phyloP scores from a whole-genome alignment of 768 basidiomycete genomes.

The Crepidotus variabilis region DNA sequence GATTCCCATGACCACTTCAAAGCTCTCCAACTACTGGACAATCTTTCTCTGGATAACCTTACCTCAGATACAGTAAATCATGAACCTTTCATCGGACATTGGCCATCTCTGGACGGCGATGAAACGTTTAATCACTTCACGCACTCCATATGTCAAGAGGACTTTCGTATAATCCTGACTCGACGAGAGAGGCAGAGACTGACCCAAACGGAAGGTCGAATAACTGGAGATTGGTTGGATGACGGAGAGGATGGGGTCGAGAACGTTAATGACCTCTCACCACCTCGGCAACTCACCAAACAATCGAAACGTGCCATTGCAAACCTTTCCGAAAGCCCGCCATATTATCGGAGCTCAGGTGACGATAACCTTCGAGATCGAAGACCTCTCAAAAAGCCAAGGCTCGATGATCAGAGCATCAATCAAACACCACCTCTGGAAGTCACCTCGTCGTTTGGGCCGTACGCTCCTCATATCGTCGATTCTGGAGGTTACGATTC shows the following conservation, averaged over 20 bases:
- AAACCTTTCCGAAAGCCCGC: background rate
- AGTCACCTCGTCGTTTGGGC: background rate
- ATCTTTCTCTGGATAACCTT: background rate
- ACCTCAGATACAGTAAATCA: background rate
- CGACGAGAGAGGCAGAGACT: slow-evolving; percentile 32
- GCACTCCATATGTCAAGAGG: slow-evolving; percentile 4
- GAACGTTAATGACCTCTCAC: background rate
- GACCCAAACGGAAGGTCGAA: slow-evolving; percentile 10
- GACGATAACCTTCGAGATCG: background rate
- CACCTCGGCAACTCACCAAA: background rate
- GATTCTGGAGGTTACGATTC: background rate
- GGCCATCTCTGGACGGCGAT: background rate
- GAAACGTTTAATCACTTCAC: background rate
- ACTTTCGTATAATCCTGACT: slow-evolving; percentile 36
- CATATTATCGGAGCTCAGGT: background rate
- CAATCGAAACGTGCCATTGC: background rate
- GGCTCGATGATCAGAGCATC: background rate
- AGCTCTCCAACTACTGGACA: background rate
- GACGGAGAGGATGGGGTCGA: slow-evolving; percentile 1
- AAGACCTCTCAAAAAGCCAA: background rate
- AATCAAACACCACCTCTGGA: background rate
- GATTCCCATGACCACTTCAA: background rate
- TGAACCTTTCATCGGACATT: background rate
- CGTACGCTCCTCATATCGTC: background rate
- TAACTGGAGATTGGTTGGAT: background rate